Evolutionary conservation across 768 basidiomycete species (phyloP).

Genomic region (Xerocomus spinulosus): DNA sequence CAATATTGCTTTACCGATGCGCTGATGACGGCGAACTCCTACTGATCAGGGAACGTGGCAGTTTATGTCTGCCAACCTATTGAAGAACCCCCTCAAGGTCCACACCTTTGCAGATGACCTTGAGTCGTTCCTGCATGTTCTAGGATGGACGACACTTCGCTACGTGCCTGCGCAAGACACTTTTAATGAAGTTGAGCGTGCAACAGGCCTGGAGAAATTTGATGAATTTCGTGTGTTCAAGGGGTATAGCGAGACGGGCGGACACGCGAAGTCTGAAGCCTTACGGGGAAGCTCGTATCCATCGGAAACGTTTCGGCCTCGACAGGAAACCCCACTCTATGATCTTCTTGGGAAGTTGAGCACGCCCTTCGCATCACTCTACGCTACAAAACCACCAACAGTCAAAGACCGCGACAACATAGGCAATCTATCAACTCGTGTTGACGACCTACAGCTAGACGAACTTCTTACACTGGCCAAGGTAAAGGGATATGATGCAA

Average conservation of each 20-base stretch:
- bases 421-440: no score
- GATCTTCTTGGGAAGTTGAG: neutral
- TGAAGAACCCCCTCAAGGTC: conserved; percentile 10
- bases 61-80: conserved; percentile 6
- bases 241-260: neutral
- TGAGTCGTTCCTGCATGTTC: conserved; percentile 26
- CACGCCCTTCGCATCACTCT: neutral
- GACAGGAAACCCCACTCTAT: neutral
- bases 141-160: neutral
- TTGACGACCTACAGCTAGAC: no score
- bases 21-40: neutral
- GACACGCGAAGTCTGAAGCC: neutral
- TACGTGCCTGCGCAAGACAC: neutral
- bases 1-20: neutral
- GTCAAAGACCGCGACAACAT: no score
- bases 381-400: no score
- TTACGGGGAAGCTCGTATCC: neutral
- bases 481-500: no score
- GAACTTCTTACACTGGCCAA: no score
- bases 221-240: neutral
- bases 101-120: conserved; percentile 29
- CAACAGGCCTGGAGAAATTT: neutral
- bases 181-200: neutral
- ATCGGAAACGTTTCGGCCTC: neutral
- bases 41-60: neutral